These are phyloP conservation scores for Chrysoporthe deuterocubensis DNA, from an alignment of 2,329 filamentous ascomycete species.

Conservation along the genomic window DNA sequence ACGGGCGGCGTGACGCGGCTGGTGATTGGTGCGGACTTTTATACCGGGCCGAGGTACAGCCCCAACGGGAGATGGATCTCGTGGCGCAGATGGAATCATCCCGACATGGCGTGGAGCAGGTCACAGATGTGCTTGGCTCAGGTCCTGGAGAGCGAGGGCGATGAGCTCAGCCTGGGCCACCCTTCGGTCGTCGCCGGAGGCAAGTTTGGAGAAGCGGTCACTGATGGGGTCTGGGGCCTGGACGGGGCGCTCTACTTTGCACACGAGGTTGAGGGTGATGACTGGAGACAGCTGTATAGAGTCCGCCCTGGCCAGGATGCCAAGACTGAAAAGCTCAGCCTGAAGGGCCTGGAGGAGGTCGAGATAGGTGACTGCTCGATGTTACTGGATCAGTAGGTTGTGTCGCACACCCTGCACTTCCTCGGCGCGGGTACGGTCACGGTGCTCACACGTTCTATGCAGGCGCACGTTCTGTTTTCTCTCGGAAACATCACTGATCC, in stretches of 20 bases:
- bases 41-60: constrained; percentile 54
- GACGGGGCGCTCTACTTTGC: constrained; percentile 54
- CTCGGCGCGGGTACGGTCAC: neutral
- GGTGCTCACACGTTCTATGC: neutral
- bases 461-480: constrained; percentile 29
- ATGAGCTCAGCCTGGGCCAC: constrained; percentile 39
- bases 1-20: constrained; percentile 47
- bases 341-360: constrained; percentile 47
- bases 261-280: constrained; percentile 46
- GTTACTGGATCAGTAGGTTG: constrained; percentile 38
- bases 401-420: neutral
- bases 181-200: constrained; percentile 2
- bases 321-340: constrained; percentile 34
- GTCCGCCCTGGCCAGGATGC: constrained; percentile 35
- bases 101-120: constrained; percentile 55
- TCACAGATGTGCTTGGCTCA: constrained; percentile 49
- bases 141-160: constrained; percentile 38
- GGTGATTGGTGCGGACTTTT: constrained; percentile 54
- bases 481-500: constrained; percentile 41
- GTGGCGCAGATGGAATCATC: constrained; percentile 62
- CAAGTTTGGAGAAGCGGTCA: constrained; percentile 46
- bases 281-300: constrained; percentile 51
- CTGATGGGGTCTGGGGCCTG: constrained; percentile 54
- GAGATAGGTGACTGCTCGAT: constrained; percentile 43
- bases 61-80: constrained; percentile 48